These are phyloP conservation scores for Rhynchospora breviuscula DNA, from an alignment of 176 grass and related monocot species.

Conservation along the genomic window DNA sequence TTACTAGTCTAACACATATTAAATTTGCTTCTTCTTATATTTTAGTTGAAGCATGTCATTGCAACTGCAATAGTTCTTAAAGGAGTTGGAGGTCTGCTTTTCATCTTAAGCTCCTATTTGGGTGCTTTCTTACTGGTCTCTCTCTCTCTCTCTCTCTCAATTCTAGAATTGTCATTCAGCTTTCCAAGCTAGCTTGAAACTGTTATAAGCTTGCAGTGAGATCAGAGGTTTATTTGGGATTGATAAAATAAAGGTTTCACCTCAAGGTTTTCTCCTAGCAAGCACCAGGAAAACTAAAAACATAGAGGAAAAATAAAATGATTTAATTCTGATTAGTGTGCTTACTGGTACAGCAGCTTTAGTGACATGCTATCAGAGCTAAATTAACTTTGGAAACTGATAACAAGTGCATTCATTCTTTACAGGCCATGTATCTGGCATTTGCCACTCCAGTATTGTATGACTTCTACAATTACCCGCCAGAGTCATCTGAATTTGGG, in stretches of 20 bases:
- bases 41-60: slow-evolving; percentile 35
- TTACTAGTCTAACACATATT: not conserved
- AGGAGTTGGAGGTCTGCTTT: slow-evolving; percentile 35
- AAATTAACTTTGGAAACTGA: not conserved
- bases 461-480: slow-evolving; percentile 41
- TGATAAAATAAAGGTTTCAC: not conserved
- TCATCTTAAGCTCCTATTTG: slow-evolving; percentile 41
- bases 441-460: slow-evolving; percentile 31
- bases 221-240: not conserved
- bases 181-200: not conserved
- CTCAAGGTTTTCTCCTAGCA: not conserved
- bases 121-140: slow-evolving; percentile 20
- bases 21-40: slow-evolving; percentile 5
- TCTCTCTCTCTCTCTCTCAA: not conserved
- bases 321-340: not conserved
- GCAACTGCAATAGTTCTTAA: slow-evolving; percentile 36
- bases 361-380: not conserved
- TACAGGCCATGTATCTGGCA: slow-evolving; percentile 32
- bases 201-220: not conserved
- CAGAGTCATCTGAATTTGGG: slow-evolving; percentile 22
- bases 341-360: not conserved
- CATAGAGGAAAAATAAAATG: not conserved
- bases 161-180: not conserved
- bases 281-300: not conserved
- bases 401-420: not conserved